Evolutionary conservation across 2,329 filamentous ascomycete species (phyloP), one percentile per base, ranked within the genome.

Genomic region (Alternaria triticimaculans): DNA sequence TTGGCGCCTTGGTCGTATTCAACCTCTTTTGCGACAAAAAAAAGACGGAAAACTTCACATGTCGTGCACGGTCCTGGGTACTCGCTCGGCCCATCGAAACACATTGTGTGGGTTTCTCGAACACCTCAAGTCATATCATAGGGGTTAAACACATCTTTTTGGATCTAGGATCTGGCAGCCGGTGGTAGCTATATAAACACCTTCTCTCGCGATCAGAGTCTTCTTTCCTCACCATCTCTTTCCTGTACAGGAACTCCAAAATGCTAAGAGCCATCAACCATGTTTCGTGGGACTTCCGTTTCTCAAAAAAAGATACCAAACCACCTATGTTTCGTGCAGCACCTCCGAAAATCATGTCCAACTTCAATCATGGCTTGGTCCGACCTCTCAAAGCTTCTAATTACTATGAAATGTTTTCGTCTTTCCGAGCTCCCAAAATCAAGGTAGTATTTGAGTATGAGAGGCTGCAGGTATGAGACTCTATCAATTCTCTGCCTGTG

Each of bases 51-150:
- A n/a, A n/a, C n/a, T n/a, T n/a, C n/a, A 37, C 33, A 37, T 37
- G 33, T n/a, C 7, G 1, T 37, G 15, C 1, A 4, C 33, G n/a
- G 33, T 9, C 6, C 7, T 37, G 15, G 7, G 1, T 37, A 9
- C 33, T 9, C 3, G 14, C 9, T 37, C 0, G 7, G 3, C 3
- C 33, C 15, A 37, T 2, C 33, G 1, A n/a, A n/a, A n/a, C 15
- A 1, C 3, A n/a, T n/a, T 4, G 1, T n/a, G 33, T n/a, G 1
- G 14, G 7, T 5, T 37, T n/a, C 1, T n/a, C 0, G 33, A 37
- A 37, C 33, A n/a, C 4, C 15, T 37, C 33, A 2, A 0, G 33
- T 0, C 15, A 1, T 3, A 2, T 3, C 15, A n/a, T n/a, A 9
- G 33, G 33, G 15, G 2, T n/a, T 3, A 5, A n/a, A 37, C 33